Percentiles rank a stretch among this genome's conserved stretches.
phyloP scores from a whole-genome alignment of 2,329 filamentous ascomycete species.

The Colletotrichum tamarilloi region DNA sequence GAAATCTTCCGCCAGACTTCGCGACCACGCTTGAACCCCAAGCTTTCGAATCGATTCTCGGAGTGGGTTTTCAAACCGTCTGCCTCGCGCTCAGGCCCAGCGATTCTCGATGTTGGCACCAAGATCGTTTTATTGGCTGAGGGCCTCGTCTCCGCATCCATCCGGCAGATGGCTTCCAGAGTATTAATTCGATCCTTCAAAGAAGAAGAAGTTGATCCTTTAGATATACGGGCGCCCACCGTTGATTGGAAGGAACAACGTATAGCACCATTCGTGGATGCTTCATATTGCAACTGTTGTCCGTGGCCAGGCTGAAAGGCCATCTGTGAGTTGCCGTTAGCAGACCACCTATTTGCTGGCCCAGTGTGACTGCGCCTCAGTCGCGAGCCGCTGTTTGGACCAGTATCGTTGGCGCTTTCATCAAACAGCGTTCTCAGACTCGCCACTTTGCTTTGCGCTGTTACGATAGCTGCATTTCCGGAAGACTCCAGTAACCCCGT shows the following conservation, averaged over 20 bases:
- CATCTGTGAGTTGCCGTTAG: too few relatives aligned
- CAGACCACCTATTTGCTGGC: background rate
- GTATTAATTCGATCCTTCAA: background rate
- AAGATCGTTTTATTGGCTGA: background rate
- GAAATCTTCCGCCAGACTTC: constrained; percentile 13
- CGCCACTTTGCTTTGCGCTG: background rate
- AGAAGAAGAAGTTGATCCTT: background rate
- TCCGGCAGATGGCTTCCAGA: background rate
- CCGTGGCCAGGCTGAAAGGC: background rate
- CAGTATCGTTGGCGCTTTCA: background rate
- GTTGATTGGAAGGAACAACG: background rate
- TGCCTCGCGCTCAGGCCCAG: background rate
- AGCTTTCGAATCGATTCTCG: background rate
- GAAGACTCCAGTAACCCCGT: background rate
- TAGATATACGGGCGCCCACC: background rate
- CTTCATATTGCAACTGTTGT: background rate
- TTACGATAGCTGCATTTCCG: too few relatives aligned
- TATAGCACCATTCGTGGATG: background rate
- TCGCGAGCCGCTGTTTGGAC: background rate
- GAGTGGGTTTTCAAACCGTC: background rate
- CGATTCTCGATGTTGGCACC: background rate
- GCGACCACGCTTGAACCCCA: constrained; percentile 15
- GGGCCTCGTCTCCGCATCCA: background rate
- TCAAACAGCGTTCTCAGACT: background rate
- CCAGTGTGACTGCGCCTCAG: constrained; percentile 2